Base-by-base conservation (phyloP, 495 filamentous ascomycete genomes). In the Aspergillus taichungensis region DNA sequence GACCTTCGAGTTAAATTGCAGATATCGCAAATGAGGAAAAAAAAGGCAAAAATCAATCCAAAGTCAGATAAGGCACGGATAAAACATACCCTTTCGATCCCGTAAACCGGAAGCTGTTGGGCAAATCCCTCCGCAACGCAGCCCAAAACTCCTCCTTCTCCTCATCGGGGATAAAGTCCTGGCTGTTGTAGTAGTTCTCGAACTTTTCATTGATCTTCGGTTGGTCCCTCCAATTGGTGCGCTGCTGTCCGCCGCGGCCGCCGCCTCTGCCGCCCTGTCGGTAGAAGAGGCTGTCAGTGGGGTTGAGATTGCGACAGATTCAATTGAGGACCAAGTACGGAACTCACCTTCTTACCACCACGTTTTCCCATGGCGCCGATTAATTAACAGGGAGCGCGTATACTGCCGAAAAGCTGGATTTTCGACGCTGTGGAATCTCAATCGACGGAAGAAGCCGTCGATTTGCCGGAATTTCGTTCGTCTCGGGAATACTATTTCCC, bases 81-180 rank as follows among this genome's bases (percentile, higher is more conserved):
- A 24, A 24, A 14, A 66, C 68, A 33, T 77, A 82, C 83, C 83
- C 84, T 73, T 87, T 88, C 3, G 88, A 94, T 6, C 92, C 91
- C 40, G 88, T 87, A 65, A 98, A 98, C 31, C 94, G 78, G 73
- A 96, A 98, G 63, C 87, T 94, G 67, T 92, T 96, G 37, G 92
- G 92, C 2, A 98, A 73, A 54, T 95, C 90, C 51, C 81, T 72
- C 45, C 78, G 75, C 52, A 97, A 64, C 5, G 85, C 72, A 6
- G 71, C 67, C 92, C 92, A 98, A 66, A 97, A 97, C 3, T 76
- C 72, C 14, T 78, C 69, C 45, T 70, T 73, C 64, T 96, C 90
- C 12, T 79, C 76, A 30, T 87, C 84, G 8, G 78, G 69, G 4
- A 96, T 62, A 29, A 89, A 72, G 0, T 83, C 74, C 11, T 87